phyloP scores from a whole-genome alignment of 148 eudicot genomes.

The Rheum nobile region DNA sequence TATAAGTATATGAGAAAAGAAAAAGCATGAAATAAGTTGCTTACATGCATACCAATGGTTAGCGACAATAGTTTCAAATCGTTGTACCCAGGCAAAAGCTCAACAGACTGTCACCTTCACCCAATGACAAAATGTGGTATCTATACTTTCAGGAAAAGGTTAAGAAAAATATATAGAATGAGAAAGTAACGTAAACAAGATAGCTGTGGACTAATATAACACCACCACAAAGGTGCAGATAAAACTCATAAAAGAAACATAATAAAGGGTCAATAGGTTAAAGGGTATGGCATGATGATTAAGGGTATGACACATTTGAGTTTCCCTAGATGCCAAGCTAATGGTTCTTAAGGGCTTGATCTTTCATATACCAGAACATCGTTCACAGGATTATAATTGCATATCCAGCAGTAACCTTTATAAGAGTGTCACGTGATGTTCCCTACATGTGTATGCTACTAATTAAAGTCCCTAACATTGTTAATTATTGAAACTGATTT shows the following conservation, averaged over 20 bases:
- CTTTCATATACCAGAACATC: not conserved
- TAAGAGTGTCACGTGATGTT: too few species aligned
- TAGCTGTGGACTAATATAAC: not conserved
- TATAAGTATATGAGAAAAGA: not conserved
- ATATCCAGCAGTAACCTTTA: too few species aligned
- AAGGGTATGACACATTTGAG: not conserved
- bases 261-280: too few species aligned
- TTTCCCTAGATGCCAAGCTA: not conserved
- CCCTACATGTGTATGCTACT: too few species aligned
- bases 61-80: conserved; percentile 60
- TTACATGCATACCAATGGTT: conserved; percentile 92
- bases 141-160: conserved; percentile 27
- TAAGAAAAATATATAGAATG: not conserved
- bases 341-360: not conserved
- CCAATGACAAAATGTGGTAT: conserved; percentile 74
- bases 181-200: not conserved
- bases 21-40: not conserved
- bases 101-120: conserved; percentile 59
- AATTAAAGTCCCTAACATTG: too few species aligned
- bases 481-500: too few species aligned
- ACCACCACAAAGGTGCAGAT: not conserved
- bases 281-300: not conserved
- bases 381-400: not conserved
- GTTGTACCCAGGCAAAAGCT: conserved; percentile 70
- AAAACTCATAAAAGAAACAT: not conserved